Evolutionary conservation across 2,329 filamentous ascomycete species (phyloP).

Genomic region (Cytospora piceae): DNA sequence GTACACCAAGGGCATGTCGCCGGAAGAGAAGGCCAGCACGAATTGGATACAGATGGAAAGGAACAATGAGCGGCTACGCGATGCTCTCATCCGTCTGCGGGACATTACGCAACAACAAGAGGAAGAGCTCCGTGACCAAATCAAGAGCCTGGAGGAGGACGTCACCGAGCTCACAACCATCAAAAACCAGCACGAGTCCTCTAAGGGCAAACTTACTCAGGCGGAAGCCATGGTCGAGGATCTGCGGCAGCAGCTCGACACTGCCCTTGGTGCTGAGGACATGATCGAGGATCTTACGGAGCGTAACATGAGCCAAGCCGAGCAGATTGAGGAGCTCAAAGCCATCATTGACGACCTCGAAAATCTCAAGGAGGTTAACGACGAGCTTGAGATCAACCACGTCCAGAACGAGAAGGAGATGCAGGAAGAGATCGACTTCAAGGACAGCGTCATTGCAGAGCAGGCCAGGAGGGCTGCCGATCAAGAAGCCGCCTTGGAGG

Average conservation of each 20-base stretch:
- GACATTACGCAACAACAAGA: conserved; percentile 89
- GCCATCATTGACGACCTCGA: conserved; percentile 85
- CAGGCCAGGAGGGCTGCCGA: conserved; percentile 72
- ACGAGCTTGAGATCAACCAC: conserved; percentile 93
- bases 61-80: conserved; percentile 83
- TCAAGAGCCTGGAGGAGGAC: conserved; percentile 74
- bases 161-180: conserved; percentile 67
- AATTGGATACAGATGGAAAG: conserved; percentile 92
- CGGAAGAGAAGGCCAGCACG: conserved; percentile 83
- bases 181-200: conserved; percentile 70
- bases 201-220: conserved; percentile 73
- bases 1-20: conserved; percentile 79
- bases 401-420: conserved; percentile 92
- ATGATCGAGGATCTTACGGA: conserved; percentile 93
- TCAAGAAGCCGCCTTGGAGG: conserved; percentile 79
- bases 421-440: conserved; percentile 89
- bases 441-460: conserved; percentile 82
- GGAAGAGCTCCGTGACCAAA: conserved; percentile 74
- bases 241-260: conserved; percentile 87
- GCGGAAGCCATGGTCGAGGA: conserved; percentile 80
- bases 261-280: conserved; percentile 83
- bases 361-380: conserved; percentile 86
- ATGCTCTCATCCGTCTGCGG: conserved; percentile 80
- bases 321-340: conserved; percentile 82
- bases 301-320: conserved; percentile 80